A percentile compares a stretch with the other conserved stretches of the same genome.
Conservation (phyloP, 805 yeast genomes). For the Ogataea nitratoaversa region DNA sequence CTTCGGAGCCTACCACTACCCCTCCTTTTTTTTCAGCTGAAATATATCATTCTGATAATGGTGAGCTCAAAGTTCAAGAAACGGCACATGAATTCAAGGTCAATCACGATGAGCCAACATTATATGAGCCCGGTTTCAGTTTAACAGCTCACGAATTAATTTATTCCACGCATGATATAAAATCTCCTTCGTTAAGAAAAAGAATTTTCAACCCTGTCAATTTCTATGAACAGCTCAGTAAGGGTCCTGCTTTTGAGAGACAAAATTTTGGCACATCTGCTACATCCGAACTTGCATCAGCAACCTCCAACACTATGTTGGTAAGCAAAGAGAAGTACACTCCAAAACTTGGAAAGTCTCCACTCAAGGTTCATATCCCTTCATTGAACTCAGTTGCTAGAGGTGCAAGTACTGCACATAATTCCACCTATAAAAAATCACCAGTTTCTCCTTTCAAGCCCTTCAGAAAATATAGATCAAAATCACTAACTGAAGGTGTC, state of each 20-base stretch:
- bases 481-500: constrained; percentile 6
- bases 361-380: background rate
- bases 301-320: no score
- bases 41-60: no score
- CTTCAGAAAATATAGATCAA: constrained; percentile 11
- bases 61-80: no score
- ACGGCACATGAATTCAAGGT: no score
- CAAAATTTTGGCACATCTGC: background rate
- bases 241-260: background rate
- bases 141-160: no score
- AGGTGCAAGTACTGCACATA: background rate
- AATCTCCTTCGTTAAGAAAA: no score
- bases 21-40: no score
- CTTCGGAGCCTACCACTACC: no score
- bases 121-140: no score
- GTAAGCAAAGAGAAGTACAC: background rate
- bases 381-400: background rate
- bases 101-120: no score
- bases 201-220: background rate
- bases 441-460: constrained; percentile 8
- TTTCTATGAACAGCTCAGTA: background rate
- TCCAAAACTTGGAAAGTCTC: background rate
- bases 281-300: no score
- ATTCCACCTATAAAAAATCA: constrained; percentile 1
- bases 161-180: no score